Evolutionary conservation across 1,284 basidiomycete genomes (phyloP), one percentile per base, ranked within the genome.

Genomic region (Moesziomyces antarcticus): DNA sequence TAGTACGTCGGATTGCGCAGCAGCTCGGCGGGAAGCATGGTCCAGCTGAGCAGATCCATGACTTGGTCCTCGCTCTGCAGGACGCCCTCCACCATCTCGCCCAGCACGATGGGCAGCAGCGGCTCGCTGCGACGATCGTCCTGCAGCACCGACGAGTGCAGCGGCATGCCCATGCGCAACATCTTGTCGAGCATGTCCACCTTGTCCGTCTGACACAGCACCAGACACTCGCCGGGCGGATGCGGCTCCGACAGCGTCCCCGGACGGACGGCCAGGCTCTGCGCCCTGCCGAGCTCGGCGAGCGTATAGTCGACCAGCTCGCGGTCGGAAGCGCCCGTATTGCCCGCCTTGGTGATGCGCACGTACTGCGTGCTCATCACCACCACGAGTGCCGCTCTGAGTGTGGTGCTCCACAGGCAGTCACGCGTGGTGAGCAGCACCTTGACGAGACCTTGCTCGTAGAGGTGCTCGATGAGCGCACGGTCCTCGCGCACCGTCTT

Each of bases 321-420:
- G 35, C 91, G 89, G 73, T 91, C 89, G 22, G 64, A 73, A 9
- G 58, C 50, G 18, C 73, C 73, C 3, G 60, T 56, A 35, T 47
- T 46, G 44, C 61, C 51, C 16, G 66, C 58, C 18, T 57, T 53
- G 8, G 56, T 54, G 21, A 88, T 79, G 50, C 89, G 87, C 35
- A 91, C 85, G 82, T 93, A 97, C 84, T 99, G 96, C 7, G 95
- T 94, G 25, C 94, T 92, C 90, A 98, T 92, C 50, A 94, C 90
- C 40, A 97, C 87, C 16, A 98, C 94, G 4, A 90, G 89, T 5
- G 88, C 88, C 0, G 92, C 92, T 40, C 90, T 89, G 14, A 94
- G 88, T 3, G 93, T 92, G 14, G 97, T 84, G 21, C 89, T 90
- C 94, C 94, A 97, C 80, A 91, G 92, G 22, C 90, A 88, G 48